These are phyloP conservation scores for Truncatella angustata DNA, from an alignment of 2,329 filamentous ascomycete genomes.

Conservation along the genomic window DNA sequence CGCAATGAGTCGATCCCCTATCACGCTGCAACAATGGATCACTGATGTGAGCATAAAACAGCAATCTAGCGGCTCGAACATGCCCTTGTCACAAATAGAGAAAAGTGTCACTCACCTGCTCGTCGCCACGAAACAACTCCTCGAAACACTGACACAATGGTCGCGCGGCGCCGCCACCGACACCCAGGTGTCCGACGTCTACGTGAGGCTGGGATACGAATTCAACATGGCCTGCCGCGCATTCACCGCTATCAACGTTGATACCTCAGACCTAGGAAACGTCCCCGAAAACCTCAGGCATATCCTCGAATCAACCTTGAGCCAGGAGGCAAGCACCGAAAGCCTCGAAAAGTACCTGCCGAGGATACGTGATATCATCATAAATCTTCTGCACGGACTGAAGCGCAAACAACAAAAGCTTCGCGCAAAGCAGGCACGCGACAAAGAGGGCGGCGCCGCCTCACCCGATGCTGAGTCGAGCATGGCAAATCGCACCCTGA, in stretches of 20 bases:
- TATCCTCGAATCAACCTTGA: conserved; percentile 93
- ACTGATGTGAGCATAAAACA: background rate
- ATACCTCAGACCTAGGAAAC: conserved; percentile 89
- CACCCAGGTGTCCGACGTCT: conserved; percentile 95
- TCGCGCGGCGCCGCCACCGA: conserved; percentile 90
- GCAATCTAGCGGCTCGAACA: conserved; percentile 63
- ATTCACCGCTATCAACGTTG: conserved; percentile 95
- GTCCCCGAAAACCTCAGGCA: conserved; percentile 87
- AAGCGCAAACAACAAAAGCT: conserved; percentile 96
- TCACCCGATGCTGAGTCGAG: conserved; percentile 32
- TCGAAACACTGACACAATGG: conserved; percentile 97
- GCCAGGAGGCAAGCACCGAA: conserved; percentile 90
- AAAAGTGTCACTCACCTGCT: conserved; percentile 98
- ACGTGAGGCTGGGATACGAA: conserved; percentile 94
- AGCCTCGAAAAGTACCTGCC: conserved; percentile 93
- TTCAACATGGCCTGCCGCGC: conserved; percentile 98
- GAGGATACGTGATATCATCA: conserved; percentile 96
- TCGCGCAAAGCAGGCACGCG: conserved; percentile 59
- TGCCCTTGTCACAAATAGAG: conserved; percentile 89
- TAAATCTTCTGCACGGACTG: conserved; percentile 90
- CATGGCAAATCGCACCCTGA: conserved; percentile 51
- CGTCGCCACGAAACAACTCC: conserved; percentile 94
- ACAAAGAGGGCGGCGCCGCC: conserved; percentile 45
- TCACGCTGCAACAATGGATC: background rate
- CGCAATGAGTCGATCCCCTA: background rate